Conservation (phyloP, 495 filamentous ascomycete species). For the Aspergillus incahuasiensis region DNA sequence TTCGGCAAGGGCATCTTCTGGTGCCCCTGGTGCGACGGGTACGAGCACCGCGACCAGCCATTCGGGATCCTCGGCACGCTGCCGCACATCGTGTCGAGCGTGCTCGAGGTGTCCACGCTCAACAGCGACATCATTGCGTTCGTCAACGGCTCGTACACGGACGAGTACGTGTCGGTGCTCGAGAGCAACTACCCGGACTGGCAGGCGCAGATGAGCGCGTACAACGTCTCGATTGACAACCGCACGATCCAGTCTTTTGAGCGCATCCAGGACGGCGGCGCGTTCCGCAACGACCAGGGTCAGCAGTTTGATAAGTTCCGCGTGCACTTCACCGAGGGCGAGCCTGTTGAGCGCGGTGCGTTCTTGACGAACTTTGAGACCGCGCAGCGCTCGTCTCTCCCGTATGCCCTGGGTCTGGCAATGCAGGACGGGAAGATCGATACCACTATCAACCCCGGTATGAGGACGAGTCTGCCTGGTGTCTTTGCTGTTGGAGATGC, state of each 20-base stretch:
- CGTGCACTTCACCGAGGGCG: slow-evolving; percentile 48
- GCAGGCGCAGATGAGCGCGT: slow-evolving; percentile 41
- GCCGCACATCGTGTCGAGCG: slow-evolving; percentile 35
- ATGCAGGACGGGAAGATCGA: slow-evolving; percentile 43
- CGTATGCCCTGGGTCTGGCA: slow-evolving; percentile 31
- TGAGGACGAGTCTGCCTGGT: slow-evolving; percentile 45
- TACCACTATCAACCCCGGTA: slow-evolving; percentile 27
- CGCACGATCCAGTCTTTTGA: slow-evolving; percentile 44
- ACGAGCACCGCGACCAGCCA: slow-evolving; percentile 52
- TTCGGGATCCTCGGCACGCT: slow-evolving; percentile 48
- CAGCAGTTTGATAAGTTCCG: slow-evolving; percentile 46
- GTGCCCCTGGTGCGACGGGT: slow-evolving; percentile 61
- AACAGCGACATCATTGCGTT: slow-evolving; percentile 42
- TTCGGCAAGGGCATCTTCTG: slow-evolving; percentile 58
- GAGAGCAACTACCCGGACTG: slow-evolving; percentile 38
- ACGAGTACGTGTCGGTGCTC: slow-evolving; percentile 29
- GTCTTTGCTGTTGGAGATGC: slow-evolving; percentile 55
- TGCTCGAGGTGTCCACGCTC: slow-evolving; percentile 47
- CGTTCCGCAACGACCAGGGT: slow-evolving; percentile 33
- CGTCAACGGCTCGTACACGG: slow-evolving; percentile 52
- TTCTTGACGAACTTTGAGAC: slow-evolving; percentile 49
- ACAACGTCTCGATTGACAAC: slow-evolving; percentile 51
- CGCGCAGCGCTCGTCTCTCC: slow-evolving; percentile 36
- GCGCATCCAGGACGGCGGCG: slow-evolving; percentile 41
- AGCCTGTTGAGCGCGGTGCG: slow-evolving; percentile 38